phyloP scores from a whole-genome alignment of 1,284 basidiomycete species.

The Ceratobasidium papillatum region DNA sequence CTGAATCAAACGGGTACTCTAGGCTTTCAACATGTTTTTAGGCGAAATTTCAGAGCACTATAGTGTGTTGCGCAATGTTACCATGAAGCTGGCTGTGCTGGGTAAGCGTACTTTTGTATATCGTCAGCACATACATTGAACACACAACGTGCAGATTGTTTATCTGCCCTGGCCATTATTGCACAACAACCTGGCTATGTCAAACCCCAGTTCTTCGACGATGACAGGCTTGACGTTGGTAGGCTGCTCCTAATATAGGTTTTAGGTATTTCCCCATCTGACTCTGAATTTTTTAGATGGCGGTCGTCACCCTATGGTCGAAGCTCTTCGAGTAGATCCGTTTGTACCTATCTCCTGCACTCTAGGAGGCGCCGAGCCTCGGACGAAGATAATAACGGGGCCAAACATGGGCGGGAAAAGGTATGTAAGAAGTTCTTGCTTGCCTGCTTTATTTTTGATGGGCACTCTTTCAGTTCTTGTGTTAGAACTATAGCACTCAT shows the following conservation, averaged over 20 bases:
- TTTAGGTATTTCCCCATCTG: constrained; percentile 22
- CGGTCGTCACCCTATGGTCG: constrained; percentile 80
- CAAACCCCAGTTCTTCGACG: constrained; percentile 69
- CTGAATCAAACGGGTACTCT: constrained; percentile 49
- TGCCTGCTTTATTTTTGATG: neutral
- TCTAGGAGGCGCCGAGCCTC: constrained; percentile 63
- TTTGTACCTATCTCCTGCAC: constrained; percentile 79
- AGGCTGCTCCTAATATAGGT: neutral
- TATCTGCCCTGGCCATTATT: constrained; percentile 72
- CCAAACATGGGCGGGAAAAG: constrained; percentile 34
- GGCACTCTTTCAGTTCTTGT: constrained; percentile 64
- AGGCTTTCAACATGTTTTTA: constrained; percentile 75
- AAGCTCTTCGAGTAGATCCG: constrained; percentile 74
- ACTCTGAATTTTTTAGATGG: constrained; percentile 50
- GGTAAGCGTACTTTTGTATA: constrained; percentile 44
- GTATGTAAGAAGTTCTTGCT: neutral
- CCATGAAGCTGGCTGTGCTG: constrained; percentile 81
- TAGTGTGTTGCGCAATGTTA: constrained; percentile 71
- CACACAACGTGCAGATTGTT: constrained; percentile 64
- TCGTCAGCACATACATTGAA: neutral
- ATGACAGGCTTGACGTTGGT: constrained; percentile 68
- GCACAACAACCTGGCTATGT: constrained; percentile 80
- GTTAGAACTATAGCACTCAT: constrained; percentile 49
- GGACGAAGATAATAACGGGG: constrained; percentile 82
- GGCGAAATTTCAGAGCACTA: constrained; percentile 76